Percentiles rank a stretch among this genome's conserved stretches.
phyloP scores from a whole-genome alignment of 2,329 filamentous ascomycete species.

The Westerdykella sp. region DNA sequence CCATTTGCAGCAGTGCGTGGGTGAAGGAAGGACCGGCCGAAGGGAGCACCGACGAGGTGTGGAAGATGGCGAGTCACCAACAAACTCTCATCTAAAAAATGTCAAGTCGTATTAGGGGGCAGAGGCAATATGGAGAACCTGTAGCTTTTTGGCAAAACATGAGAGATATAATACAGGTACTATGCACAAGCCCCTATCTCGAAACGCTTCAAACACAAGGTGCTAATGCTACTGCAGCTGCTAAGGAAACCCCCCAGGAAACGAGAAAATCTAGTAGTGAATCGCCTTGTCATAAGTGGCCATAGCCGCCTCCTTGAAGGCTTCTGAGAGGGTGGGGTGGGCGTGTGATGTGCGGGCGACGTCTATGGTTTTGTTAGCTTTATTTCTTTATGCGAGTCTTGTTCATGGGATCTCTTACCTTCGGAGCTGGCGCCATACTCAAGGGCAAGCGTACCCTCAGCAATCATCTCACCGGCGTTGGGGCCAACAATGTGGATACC shows the following conservation, averaged over 20 bases:
- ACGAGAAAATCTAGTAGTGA: constrained; percentile 61
- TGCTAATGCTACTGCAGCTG: constrained; percentile 28
- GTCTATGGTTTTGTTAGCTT: constrained; percentile 22
- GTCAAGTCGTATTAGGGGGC: neutral
- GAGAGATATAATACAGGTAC: constrained; percentile 36
- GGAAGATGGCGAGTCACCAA: constrained; percentile 27
- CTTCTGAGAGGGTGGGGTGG: constrained; percentile 91
- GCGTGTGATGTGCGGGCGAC: constrained; percentile 78
- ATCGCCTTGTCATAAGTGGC: constrained; percentile 92
- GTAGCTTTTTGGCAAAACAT: constrained; percentile 10
- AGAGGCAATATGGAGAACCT: neutral
- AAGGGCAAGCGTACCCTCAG: constrained; percentile 86
- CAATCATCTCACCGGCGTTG: constrained; percentile 98
- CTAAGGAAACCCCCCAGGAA: constrained; percentile 16
- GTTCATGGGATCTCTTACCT: constrained; percentile 54
- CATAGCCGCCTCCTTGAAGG: constrained; percentile 99
- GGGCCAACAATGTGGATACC: constrained; percentile 95
- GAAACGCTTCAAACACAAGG: constrained; percentile 27
- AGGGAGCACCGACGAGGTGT: constrained; percentile 8
- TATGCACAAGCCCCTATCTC: constrained; percentile 36
- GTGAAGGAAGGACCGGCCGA: constrained; percentile 15
- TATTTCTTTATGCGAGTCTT: neutral
- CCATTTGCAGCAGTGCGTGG: constrained; percentile 25
- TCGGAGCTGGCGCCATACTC: constrained; percentile 96
- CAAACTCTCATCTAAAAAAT: constrained; percentile 19